These are phyloP conservation scores for Rubia yunnanensis DNA, from an alignment of 257 asterid species.

Conservation along the genomic window DNA sequence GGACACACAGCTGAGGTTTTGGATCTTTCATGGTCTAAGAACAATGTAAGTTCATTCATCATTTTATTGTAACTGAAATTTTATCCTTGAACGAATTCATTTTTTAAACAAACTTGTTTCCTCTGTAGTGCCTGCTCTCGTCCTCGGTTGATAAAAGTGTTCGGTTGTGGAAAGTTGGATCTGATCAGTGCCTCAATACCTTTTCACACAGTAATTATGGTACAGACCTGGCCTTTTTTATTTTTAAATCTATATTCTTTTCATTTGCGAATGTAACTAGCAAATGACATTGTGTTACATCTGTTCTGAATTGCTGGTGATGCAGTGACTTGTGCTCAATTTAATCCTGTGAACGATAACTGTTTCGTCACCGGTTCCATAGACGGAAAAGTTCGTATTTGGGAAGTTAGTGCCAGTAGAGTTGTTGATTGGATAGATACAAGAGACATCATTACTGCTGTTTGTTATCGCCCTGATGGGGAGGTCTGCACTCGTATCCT, in stretches of 20 bases:
- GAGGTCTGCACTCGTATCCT: constrained; percentile 35
- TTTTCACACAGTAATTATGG: constrained; percentile 81
- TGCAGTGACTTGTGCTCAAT: constrained; percentile 86
- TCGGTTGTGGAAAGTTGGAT: constrained; percentile 84
- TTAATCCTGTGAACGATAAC: constrained; percentile 64
- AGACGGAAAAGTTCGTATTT: constrained; percentile 90
- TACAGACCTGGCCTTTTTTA: constrained; percentile 17
- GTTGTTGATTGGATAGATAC: constrained; percentile 83
- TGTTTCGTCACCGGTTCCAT: constrained; percentile 89
- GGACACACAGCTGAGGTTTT: constrained; percentile 69
- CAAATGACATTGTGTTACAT: not conserved
- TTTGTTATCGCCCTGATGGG: constrained; percentile 81
- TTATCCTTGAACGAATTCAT: not conserved
- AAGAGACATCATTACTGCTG: constrained; percentile 81
- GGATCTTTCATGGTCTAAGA: constrained; percentile 82
- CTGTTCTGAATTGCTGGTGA: constrained; percentile 11
- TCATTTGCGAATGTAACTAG: not conserved
- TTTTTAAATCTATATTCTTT: not conserved
- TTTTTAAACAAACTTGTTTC: constrained; percentile 2
- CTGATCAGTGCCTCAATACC: constrained; percentile 60
- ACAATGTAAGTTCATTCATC: constrained; percentile 48
- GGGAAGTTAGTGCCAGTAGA: constrained; percentile 53
- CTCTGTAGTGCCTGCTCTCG: constrained; percentile 65
- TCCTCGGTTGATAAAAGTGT: constrained; percentile 87
- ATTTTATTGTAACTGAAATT: not conserved